Evolutionary conservation across 805 yeast genomes (phyloP), one percentile per base, ranked within the genome.

Genomic region (Diddensiella transvaalensis): DNA sequence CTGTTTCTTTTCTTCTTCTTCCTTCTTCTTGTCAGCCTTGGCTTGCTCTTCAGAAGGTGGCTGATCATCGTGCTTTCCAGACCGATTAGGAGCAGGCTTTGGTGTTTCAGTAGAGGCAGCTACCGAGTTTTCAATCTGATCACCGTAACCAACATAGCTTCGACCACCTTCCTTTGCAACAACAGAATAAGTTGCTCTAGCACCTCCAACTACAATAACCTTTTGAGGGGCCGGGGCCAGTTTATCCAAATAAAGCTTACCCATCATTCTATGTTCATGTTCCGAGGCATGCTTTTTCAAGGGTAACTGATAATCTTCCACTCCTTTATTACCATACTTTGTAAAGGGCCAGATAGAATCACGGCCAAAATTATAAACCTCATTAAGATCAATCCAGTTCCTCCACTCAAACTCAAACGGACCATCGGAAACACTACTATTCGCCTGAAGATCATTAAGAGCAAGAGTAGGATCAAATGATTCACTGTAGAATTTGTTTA

Each of bases 331-430:
- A 26, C 41, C 42, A 10, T 39, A 38, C 39, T 33, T 33, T 13
- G 39, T n/a, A 18, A 41, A 45, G 2, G 41, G 37, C 45, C 47
- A 44, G 10, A 17, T 36, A 22, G 49, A n/a, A 29, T 26, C 29
- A 19, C 17, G 8, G 33, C 33, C 40, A 33, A 42, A 48, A 11
- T 42, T 44, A 13, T 52, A 37, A 10, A 49, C 53, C 18, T 40
- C 42, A 4, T 35, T 43, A 13, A 62, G 55, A 43, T 63, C 67
- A 5, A 63, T 33, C 65, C 65, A 62, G 42, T 61, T 56, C 11
- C 49, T 19, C 67, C 67, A 63, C 29, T 55, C 49, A 43, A 63
- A 62, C n/a, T 22, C 41, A 40, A 40, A 32, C 19, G 17, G n/a
- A n/a, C 40, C 42, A 22, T 22, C 48, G 3, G 51, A 19, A 26